Base-by-base conservation (phyloP, 2,329 filamentous ascomycete genomes). In the Monilinia vaccinii-corymbosi region DNA sequence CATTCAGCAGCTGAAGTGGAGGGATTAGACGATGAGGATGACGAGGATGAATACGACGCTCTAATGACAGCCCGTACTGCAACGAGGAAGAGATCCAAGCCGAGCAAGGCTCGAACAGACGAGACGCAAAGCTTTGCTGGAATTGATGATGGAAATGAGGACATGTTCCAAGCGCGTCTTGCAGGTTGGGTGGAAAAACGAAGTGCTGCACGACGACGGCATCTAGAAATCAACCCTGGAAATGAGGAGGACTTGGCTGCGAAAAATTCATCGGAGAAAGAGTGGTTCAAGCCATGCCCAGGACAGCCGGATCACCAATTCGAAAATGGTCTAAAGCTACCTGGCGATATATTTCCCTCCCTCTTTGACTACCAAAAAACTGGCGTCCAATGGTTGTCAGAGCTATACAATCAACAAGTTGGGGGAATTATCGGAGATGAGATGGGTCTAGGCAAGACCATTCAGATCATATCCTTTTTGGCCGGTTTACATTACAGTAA, bases 401-500 rank as follows among this genome's bases (percentile, higher is more conserved):
- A 99, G 72, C 78, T 99, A 2, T 93, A 96, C 71, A 84, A 86
- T 60, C 91, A 97, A 71, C 83, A 88, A 62, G 91, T 96, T 6
- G 94, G 94, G 28, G 94, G 94, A 3, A 97, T 99, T 58, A 82
- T 99, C 44, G 94, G 93, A 7, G 94, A 99, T 70, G 94, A 99
- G 73, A 99, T 99, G 94, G 94, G 95, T 0, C 77, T 99, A n/a
- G 94, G 94, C 4, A 99, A 99, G 75, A 99, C 94, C 1, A 87
- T 89, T 31, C 86, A 89, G 69, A 79, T 85, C 49, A 89, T 89
- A 55, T 71, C 71, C 18, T 72, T 72, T 68, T 78, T 99, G 52
- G 92, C 94, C 3, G 90, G 91, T 3, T 76, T 99, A 10, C 94
- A 99, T 71, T 92, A 97, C 73, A 97, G 91, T 74, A 89, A 87